Percentiles rank a stretch among this genome's conserved stretches.
phyloP scores from a whole-genome alignment of 2,329 filamentous ascomycete species.

The Xylaria arbuscula region DNA sequence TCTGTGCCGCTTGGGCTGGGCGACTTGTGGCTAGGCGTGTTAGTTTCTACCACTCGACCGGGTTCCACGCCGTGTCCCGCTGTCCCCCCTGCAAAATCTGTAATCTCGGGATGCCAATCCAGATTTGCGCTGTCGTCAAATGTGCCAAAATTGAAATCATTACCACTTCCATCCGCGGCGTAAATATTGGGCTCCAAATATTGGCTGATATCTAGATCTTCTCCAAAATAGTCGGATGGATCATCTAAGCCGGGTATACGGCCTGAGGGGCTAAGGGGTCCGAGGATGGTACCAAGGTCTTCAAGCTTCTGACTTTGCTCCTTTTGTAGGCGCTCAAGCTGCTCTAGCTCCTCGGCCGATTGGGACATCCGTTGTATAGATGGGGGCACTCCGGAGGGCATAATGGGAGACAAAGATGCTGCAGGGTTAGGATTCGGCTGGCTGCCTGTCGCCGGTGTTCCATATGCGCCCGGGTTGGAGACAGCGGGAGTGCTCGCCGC shows the following conservation, averaged over 20 bases:
- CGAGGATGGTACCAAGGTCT: conserved; percentile 77
- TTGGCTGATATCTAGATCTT: conserved; percentile 63
- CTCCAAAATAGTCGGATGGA: conserved; percentile 52
- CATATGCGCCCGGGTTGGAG: conserved; percentile 39
- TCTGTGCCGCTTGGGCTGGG: conserved; percentile 63
- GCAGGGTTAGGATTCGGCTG: conserved; percentile 42
- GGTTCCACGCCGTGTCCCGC: conserved; percentile 33
- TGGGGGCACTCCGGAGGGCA: conserved; percentile 60
- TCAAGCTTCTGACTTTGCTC: conserved; percentile 83
- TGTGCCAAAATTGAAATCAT: conserved; percentile 58
- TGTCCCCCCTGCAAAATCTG: conserved; percentile 38
- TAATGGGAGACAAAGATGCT: conserved; percentile 61
- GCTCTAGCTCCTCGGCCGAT: conserved; percentile 80
- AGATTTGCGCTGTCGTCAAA: conserved; percentile 42
- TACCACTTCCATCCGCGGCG: conserved; percentile 40
- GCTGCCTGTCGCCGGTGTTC: conserved; percentile 39
- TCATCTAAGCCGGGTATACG: conserved; percentile 77
- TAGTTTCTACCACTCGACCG: conserved; percentile 45
- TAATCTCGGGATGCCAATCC: conserved; percentile 45
- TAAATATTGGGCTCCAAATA: conserved; percentile 56
- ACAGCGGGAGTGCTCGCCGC: conserved; percentile 39
- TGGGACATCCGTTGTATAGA: conserved; percentile 71
- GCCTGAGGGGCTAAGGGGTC: conserved; percentile 83
- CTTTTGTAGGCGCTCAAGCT: conserved; percentile 80
- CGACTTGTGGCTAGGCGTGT: conserved; percentile 53